Evolutionary conservation across 192 early-diverging fungal species (phyloP).

Genomic region (Backusella tuberculispora): DNA sequence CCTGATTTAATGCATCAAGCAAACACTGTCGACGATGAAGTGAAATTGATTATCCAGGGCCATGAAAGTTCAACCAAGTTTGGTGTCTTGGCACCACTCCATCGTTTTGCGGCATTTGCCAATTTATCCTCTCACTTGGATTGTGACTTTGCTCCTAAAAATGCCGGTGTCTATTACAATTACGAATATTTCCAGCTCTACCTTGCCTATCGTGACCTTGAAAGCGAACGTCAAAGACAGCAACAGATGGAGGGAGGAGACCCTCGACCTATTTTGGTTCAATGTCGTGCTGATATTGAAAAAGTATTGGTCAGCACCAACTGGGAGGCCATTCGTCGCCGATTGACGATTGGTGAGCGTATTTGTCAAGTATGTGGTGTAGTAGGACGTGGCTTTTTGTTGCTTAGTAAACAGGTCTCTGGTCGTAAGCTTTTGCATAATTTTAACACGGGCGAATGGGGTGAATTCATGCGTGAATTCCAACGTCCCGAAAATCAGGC

Average conservation of each 20-base stretch:
- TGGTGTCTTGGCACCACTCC: slow-evolving; percentile 27
- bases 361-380: slow-evolving; percentile 36
- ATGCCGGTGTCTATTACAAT: slow-evolving; percentile 44
- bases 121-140: slow-evolving; percentile 40
- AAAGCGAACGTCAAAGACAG: slow-evolving; percentile 24
- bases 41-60: slow-evolving; percentile 35
- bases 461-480: slow-evolving; percentile 36
- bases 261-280: slow-evolving; percentile 28
- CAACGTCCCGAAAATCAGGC: slow-evolving; percentile 29
- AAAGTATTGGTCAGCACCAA: slow-evolving; percentile 38
- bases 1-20: slow-evolving; percentile 36
- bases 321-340: slow-evolving; percentile 46
- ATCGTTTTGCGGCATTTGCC: slow-evolving; percentile 37
- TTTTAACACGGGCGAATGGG: slow-evolving; percentile 44
- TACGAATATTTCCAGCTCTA: slow-evolving; percentile 45
- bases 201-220: slow-evolving; percentile 38
- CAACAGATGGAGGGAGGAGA: slow-evolving; percentile 19
- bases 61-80: slow-evolving; percentile 26
- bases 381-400: slow-evolving; percentile 37
- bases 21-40: slow-evolving; percentile 25
- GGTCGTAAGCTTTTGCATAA: slow-evolving; percentile 44
- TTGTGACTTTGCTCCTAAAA: slow-evolving; percentile 44
- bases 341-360: slow-evolving; percentile 45
- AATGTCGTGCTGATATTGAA: slow-evolving; percentile 42
- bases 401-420: slow-evolving; percentile 37